Evolutionary conservation across 2,329 filamentous ascomycete genomes (phyloP).

Genomic region (Rutstroemia sp.): DNA sequence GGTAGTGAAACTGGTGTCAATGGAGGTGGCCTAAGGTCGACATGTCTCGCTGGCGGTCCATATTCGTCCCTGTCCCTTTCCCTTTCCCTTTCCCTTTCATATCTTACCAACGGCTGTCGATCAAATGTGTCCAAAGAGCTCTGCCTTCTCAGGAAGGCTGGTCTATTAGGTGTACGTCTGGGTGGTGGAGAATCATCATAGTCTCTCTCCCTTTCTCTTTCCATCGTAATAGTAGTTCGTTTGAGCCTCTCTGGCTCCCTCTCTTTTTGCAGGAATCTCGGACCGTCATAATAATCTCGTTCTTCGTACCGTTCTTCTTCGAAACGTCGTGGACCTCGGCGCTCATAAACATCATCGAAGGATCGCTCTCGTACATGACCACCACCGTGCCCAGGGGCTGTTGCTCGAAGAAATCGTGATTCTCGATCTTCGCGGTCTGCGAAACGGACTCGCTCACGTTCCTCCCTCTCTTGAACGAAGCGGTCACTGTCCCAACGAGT

Average conservation of each 20-base stretch:
- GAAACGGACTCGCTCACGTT: constrained; percentile 38
- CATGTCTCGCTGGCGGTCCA: constrained; percentile 42
- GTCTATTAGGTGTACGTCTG: constrained; percentile 42
- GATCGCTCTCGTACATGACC: constrained; percentile 38
- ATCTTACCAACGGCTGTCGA: constrained; percentile 53
- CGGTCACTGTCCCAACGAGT: constrained; percentile 50
- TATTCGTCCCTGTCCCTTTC: no score
- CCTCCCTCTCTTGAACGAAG: constrained; percentile 30
- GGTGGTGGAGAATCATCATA: constrained; percentile 22
- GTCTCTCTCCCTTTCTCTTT: constrained; percentile 23
- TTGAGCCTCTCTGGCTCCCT: constrained; percentile 37
- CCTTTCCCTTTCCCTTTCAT: constrained; percentile 23
- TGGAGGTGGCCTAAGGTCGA: constrained; percentile 37
- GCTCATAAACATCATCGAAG: constrained; percentile 42
- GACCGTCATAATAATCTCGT: constrained; percentile 37
- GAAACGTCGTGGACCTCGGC: constrained; percentile 30
- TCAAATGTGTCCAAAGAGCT: constrained; percentile 90
- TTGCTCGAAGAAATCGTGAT: constrained; percentile 32
- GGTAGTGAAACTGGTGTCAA: constrained; percentile 60
- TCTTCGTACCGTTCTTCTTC: constrained; percentile 32
- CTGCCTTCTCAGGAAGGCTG: constrained; percentile 68
- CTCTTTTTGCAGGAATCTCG: constrained; percentile 34
- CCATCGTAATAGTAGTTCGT: constrained; percentile 26
- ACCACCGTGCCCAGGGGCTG: constrained; percentile 28
- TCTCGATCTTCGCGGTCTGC: constrained; percentile 41